Base-by-base conservation (phyloP, 495 filamentous ascomycete genomes). In the Penicillium turbatum region DNA sequence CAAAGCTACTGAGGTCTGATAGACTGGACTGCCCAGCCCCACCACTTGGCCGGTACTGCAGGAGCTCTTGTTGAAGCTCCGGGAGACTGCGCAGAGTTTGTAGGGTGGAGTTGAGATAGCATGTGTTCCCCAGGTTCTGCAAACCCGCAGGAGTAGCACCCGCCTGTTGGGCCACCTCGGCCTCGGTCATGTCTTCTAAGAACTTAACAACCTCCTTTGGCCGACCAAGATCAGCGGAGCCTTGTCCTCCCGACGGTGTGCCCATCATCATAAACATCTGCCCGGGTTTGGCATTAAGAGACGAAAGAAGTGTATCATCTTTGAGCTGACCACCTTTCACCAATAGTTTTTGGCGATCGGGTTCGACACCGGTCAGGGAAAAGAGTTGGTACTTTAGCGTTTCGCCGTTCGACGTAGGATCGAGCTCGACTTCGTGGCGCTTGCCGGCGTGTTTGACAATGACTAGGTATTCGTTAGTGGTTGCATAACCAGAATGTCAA, bases 211-310 rank as follows among this genome's bases (percentile, higher is more conserved):
- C 78, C 68, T 96, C 88, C 59, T 86, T 90, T 7, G 95, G 95
- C 21, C 84, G 79, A 51, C 81, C 80, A 42, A 96, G 74, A 12
- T 65, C 70, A 43, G 64, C 71, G 19, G 72, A 72, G 8, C 73
- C 79, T 36, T 80, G 80, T 27, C 72, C 81, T 21, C 78, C 80
- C 12, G 86, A 83, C 2, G 93, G 88, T 2, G 89, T 95, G 13
- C 95, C 93, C 85, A 98, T 89, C 89, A 98, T 95, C 86, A 95
- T 95, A 69, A 97, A 89, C 6, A 75, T 83, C 64, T 95, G 88
- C 43, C 88, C 86, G 7, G 88, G 78, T 76, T 96, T 97, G 55
- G 93, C 80, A 49, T 84, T 86, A 53, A 97, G 79, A 54, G 82
- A 88, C 57, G 86, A 86, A 65, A 98, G 79, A 42, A 87, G 86